These are phyloP conservation scores for Aristolochia fimbriata DNA, from an alignment of 164 flowering plant genomes.

Conservation along the genomic window DNA sequence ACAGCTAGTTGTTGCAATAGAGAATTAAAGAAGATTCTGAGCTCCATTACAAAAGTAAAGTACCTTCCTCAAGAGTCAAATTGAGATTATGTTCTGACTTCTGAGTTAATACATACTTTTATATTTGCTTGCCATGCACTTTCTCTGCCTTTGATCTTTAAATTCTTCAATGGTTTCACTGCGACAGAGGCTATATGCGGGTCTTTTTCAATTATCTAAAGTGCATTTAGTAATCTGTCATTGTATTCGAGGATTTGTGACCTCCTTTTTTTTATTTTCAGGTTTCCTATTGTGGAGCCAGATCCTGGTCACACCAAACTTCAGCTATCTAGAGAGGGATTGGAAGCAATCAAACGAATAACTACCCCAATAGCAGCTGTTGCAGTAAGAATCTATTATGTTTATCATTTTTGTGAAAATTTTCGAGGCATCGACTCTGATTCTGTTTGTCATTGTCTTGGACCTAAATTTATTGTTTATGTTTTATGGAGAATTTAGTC, in stretches of 20 bases:
- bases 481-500: not conserved
- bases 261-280: conserved; percentile 16
- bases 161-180: not conserved
- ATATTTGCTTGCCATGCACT: too few species aligned
- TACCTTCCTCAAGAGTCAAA: too few species aligned
- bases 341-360: conserved; percentile 82
- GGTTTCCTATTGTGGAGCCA: conserved; percentile 98
- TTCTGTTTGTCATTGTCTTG: not conserved
- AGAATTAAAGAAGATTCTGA: too few species aligned
- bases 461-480: not conserved
- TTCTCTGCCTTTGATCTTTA: not conserved
- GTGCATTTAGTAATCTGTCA: not conserved
- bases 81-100: too few species aligned
- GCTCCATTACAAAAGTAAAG: too few species aligned
- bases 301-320: conserved; percentile 98
- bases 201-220: not conserved
- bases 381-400: conserved; percentile 43
- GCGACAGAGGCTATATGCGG: not conserved
- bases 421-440: too few species aligned
- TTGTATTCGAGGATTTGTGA: not conserved
- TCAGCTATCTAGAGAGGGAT: conserved; percentile 79
- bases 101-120: too few species aligned
- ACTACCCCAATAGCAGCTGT: conserved; percentile 89
- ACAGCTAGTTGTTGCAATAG: too few species aligned
- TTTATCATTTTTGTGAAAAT: not conserved